Evolutionary conservation across 2,329 filamentous ascomycete genomes (phyloP), one percentile per base, ranked within the genome.

Genomic region (Apiospora koreana): DNA sequence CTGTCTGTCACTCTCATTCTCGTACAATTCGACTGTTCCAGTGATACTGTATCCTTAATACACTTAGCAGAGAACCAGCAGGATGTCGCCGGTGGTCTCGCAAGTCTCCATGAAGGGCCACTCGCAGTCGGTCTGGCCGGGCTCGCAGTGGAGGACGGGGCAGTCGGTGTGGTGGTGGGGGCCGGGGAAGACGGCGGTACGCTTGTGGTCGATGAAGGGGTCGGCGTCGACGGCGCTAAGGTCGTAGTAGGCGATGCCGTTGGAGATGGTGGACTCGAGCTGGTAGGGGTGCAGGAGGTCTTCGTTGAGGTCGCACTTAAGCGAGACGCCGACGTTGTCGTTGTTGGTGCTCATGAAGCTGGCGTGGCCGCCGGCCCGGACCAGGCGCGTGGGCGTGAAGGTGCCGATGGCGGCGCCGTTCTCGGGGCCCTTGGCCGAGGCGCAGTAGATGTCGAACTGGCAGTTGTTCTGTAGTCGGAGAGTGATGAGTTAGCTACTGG

Each of bases 191-290:
- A 73, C 72, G 4, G 72, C 76, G 31, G 70, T 71, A 35, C 76
- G 75, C 23, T 71, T 43, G 41, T 70, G 70, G 8, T 14, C 10
- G 7, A 74, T 21, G 41, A 76, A 77, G 1, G 76, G 76, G 64
- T 72, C 69, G n/a, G 72, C 75, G 58, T 76, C 68, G 4, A 74
- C 28, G 12, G 70, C 69, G 10, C 75, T 76, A 1, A 77, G 69
- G 45, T 76, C 75, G 12, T 76, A 58, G 70, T 71, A 77, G 5
- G 74, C 68, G 10, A 48, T 42, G n/a, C 75, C 74, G 21, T 72
- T 16, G 42, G 70, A 25, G 23, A 76, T 71, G 0, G 69, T 68
- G 2, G 77, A 23, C 68, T 77, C 76, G 46, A 74, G 64, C 70
- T 77, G 76, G 65, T 73, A 74, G 12, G 74, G 73, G 16, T 71